Conservation (phyloP, 345 rosid species). For the Xanthoceras sorbifolium region DNA sequence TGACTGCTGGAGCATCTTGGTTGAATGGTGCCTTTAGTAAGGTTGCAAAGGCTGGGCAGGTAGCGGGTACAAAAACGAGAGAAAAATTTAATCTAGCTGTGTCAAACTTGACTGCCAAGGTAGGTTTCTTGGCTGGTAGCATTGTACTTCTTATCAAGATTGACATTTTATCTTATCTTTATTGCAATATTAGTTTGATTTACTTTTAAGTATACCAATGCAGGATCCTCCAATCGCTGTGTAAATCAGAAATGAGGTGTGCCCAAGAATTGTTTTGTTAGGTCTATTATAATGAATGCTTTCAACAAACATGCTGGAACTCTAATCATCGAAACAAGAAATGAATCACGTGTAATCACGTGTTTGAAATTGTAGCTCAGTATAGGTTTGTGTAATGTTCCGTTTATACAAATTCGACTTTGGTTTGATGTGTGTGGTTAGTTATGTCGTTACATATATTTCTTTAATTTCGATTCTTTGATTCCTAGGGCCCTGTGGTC, state of each 20-base stretch:
- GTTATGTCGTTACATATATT: slow-evolving; percentile 1
- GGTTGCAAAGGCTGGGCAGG: slow-evolving; percentile 91
- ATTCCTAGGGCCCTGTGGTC: slow-evolving; percentile 25
- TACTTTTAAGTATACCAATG: not conserved
- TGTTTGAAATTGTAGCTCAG: slow-evolving; percentile 22
- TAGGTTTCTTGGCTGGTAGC: slow-evolving; percentile 25
- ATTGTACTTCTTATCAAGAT: slow-evolving; percentile 5
- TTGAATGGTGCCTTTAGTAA: slow-evolving; percentile 84
- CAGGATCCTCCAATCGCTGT: slow-evolving; percentile 91
- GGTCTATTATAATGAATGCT: not conserved
- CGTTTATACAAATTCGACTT: slow-evolving; percentile 7
- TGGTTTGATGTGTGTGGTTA: slow-evolving; percentile 29
- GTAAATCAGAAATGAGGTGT: slow-evolving; percentile 28
- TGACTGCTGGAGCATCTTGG: slow-evolving; percentile 88
- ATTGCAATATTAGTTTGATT: not conserved
- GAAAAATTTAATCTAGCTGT: slow-evolving; percentile 83
- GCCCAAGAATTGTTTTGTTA: not conserved
- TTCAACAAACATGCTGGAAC: slow-evolving; percentile 24
- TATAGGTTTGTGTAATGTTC: slow-evolving; percentile 21
- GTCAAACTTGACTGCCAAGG: slow-evolving; percentile 85
- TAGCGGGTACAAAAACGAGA: slow-evolving; percentile 80
- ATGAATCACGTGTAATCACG: not conserved
- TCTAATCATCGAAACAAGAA: not conserved
- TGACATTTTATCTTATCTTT: not conserved
- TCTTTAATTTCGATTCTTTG: slow-evolving; percentile 33